These are phyloP conservation scores for Schizochytrium sp. DNA, from an alignment of 108 stramenopile species.

Conservation along the genomic window DNA sequence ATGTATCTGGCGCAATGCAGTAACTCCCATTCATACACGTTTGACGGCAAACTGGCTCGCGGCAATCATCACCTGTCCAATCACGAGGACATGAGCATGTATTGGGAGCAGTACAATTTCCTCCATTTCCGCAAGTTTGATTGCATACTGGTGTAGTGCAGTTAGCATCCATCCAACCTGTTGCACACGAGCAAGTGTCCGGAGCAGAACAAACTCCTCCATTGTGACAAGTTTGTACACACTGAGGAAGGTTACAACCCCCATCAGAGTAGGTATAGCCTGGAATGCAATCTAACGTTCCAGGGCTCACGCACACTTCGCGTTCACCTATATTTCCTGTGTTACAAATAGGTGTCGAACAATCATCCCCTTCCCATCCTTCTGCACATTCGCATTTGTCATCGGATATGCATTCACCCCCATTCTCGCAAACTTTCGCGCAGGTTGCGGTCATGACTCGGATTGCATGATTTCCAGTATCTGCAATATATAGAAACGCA, in stretches of 20 bases:
- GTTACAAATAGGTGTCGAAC: constrained; percentile 79
- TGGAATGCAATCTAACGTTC: constrained; percentile 83
- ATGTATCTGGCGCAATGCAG: constrained; percentile 88
- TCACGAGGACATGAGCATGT: constrained; percentile 81
- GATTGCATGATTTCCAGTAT: constrained; percentile 82
- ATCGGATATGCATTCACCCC: constrained; percentile 79
- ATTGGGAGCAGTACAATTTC: constrained; percentile 85
- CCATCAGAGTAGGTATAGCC: constrained; percentile 77
- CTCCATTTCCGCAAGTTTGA: constrained; percentile 90
- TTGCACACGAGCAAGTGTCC: constrained; percentile 82
- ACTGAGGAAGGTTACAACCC: constrained; percentile 77
- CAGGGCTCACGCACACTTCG: constrained; percentile 84
- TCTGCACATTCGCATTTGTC: constrained; percentile 78
- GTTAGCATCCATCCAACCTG: constrained; percentile 88
- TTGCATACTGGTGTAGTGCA: constrained; percentile 88
- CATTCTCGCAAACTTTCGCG: constrained; percentile 84
- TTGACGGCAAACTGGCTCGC: constrained; percentile 81
- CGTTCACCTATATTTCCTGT: constrained; percentile 66
- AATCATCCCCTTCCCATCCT: constrained; percentile 82
- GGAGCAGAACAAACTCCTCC: constrained; percentile 83
- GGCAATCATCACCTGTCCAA: constrained; percentile 84
- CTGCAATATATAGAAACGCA: constrained; percentile 78
- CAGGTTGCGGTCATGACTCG: constrained; percentile 82
- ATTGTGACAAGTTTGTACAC: constrained; percentile 82
- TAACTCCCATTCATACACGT: constrained; percentile 80